phyloP scores from a whole-genome alignment of 2,329 filamentous ascomycete species.

The Alternaria sp. region DNA sequence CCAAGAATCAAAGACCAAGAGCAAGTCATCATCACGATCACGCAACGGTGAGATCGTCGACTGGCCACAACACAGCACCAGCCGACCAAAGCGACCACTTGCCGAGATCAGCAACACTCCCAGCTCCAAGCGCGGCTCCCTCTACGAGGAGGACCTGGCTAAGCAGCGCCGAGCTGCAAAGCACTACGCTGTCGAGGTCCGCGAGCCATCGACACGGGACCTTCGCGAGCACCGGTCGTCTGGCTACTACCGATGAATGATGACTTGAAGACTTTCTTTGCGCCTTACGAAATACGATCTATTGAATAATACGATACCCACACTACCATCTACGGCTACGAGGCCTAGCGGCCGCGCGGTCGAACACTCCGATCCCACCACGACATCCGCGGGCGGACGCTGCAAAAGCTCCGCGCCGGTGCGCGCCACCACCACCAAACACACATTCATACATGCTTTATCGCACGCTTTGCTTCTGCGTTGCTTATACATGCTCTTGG shows the following conservation, averaged over 20 bases:
- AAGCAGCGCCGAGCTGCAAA: slow-evolving; percentile 47
- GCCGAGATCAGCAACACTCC: slow-evolving; percentile 43
- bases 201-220: slow-evolving; percentile 50
- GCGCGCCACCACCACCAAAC: slow-evolving; percentile 12
- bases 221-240: slow-evolving; percentile 49
- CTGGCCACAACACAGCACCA: slow-evolving; percentile 38
- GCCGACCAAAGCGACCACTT: slow-evolving; percentile 27
- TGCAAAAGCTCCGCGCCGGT: slow-evolving; percentile 19
- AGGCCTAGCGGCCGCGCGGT: slow-evolving; percentile 12
- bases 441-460: slow-evolving; percentile 16
- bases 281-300: slow-evolving; percentile 11
- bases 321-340: slow-evolving; percentile 12
- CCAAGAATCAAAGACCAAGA: slow-evolving; percentile 35
- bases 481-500: slow-evolving; percentile 18
- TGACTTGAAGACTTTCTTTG: slow-evolving; percentile 20
- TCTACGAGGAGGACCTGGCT: slow-evolving; percentile 52
- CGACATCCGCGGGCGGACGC: slow-evolving; percentile 12
- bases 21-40: slow-evolving; percentile 39
- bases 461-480: slow-evolving; percentile 24
- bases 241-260: slow-evolving; percentile 51
- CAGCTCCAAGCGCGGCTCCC: slow-evolving; percentile 50
- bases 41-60: slow-evolving; percentile 50
- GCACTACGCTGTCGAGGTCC: slow-evolving; percentile 53
- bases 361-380: slow-evolving; percentile 6
- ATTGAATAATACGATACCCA: slow-evolving; percentile 10